Percentiles rank a stretch among this genome's conserved stretches.
Evolutionary conservation across 2,329 filamentous ascomycete species (phyloP).

Genomic region (Colletotrichum lindemuthianum): DNA sequence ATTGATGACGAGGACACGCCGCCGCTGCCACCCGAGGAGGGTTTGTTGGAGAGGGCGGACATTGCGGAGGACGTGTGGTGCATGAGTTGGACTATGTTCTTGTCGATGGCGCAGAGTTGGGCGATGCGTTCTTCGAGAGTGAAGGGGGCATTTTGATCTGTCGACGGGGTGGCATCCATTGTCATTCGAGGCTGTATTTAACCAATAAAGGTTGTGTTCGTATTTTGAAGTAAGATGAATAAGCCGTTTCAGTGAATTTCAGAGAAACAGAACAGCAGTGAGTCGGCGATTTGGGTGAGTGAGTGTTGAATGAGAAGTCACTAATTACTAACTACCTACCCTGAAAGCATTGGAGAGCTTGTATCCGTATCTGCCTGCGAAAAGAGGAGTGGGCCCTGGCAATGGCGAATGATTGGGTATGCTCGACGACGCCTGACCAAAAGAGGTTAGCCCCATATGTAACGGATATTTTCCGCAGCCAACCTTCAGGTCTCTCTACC

Average conservation of each 20-base stretch:
- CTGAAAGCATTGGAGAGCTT: no score
- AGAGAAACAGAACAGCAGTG: no score
- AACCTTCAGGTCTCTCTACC: constrained; percentile 22
- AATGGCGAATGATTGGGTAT: constrained; percentile 11
- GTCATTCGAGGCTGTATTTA: neutral
- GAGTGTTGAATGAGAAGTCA: neutral
- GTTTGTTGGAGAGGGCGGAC: constrained; percentile 55
- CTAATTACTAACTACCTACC: neutral
- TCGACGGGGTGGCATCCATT: constrained; percentile 33
- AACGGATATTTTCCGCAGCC: constrained; percentile 33
- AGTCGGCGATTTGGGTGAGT: neutral
- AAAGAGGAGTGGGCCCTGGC: neutral
- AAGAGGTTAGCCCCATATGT: neutral
- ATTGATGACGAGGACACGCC: constrained; percentile 23
- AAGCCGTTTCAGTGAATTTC: no score
- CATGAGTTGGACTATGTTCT: constrained; percentile 56
- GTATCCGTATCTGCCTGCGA: neutral
- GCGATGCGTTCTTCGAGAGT: constrained; percentile 81
- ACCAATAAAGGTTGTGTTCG: no score
- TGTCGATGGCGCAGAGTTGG: constrained; percentile 83
- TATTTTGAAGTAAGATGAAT: no score
- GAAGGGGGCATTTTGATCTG: constrained; percentile 58
- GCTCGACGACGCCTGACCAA: neutral
- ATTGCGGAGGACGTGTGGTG: constrained; percentile 58
- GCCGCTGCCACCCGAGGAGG: constrained; percentile 55